Evolutionary conservation across 306 rosid species (phyloP), one percentile per base, ranked within the genome.

Genomic region (Pyrus bretschneideri): DNA sequence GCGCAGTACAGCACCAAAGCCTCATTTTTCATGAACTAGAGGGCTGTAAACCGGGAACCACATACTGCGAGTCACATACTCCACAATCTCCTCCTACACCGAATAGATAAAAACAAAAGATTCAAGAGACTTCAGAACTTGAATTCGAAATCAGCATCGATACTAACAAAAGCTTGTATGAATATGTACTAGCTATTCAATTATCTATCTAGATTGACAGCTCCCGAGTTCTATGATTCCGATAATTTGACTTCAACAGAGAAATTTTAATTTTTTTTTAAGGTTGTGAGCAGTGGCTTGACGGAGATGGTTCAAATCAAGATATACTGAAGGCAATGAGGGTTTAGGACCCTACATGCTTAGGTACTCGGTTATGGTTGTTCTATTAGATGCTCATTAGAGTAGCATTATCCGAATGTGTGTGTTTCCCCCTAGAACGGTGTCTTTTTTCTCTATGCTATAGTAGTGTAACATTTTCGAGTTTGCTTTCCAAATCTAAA

Each of bases 71-170:
- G 21, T 17, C 55, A 17, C 55, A 51, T 51, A n/a, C 5, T 35
- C 93, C 49, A 66, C 29, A 4, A 7, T 66, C 46, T 66, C 70
- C 70, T 66, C 70, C 70, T 66, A 49, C 70, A 3, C 2, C 6
- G 12, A 38, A 11, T 35, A 10, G 44, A 31, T 17, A 64, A 31
- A 31, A 18, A 4, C 29, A 19, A 66, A 2, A 33, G 18, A 38
- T 66, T 35, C 51, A 38, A 11, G 70, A 21, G 42, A 66, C 17
- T 64, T 11, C 5, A 31, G 44, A 64, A 63, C 18, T 13, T 61
- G 29, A 6, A 14, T 61, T 61, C 21, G 29, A 27, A 61, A 13
- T 12, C 21, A 22, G 9, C 15, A 13, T 27, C 11, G 7, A 17
- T 61, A 10, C 12, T 11, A 27, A 29, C 35, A 61, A 13, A 27